phyloP scores from a whole-genome alignment of 192 early-diverging fungal genomes.

The Geranomyces michiganensis region DNA sequence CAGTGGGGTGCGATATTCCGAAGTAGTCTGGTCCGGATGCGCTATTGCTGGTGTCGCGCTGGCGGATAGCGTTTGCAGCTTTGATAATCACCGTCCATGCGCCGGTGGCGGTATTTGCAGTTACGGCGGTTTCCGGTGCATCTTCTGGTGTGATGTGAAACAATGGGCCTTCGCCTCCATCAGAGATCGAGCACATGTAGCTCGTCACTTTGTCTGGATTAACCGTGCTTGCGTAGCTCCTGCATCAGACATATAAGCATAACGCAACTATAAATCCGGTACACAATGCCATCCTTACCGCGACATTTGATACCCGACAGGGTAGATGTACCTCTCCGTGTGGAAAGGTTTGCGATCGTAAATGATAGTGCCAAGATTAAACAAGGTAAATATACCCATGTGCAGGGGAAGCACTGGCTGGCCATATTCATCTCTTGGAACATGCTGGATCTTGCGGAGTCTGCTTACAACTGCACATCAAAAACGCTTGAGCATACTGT shows the following conservation, averaged over 20 bases:
- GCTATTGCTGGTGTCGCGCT: slow-evolving; percentile 78
- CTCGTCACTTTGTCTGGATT: slow-evolving; percentile 57
- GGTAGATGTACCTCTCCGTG: slow-evolving; percentile 90
- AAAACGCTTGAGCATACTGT: too few relatives aligned
- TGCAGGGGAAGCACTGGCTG: slow-evolving; percentile 75
- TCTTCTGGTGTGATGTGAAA: slow-evolving; percentile 88
- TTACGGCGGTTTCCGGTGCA: slow-evolving; percentile 67
- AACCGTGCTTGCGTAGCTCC: slow-evolving; percentile 72
- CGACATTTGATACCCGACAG: slow-evolving; percentile 80
- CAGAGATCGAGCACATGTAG: slow-evolving; percentile 71
- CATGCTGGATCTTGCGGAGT: slow-evolving; percentile 35
- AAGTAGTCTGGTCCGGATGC: slow-evolving; percentile 90
- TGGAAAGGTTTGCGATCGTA: slow-evolving; percentile 79
- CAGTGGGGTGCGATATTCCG: slow-evolving; percentile 85
- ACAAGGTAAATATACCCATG: slow-evolving; percentile 77
- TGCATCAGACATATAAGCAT: slow-evolving; percentile 10
- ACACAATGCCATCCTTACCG: slow-evolving; percentile 12
- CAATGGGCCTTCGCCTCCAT: slow-evolving; percentile 76
- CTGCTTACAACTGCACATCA: slow-evolving; percentile 15
- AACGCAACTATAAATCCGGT: neutral
- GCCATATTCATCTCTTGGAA: slow-evolving; percentile 60
- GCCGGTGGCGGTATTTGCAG: slow-evolving; percentile 80
- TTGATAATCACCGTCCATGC: slow-evolving; percentile 88
- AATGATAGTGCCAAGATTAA: slow-evolving; percentile 72
- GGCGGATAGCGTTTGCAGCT: slow-evolving; percentile 76